Conservation (phyloP, 768 basidiomycete species). For the Auriculariales sp. region DNA sequence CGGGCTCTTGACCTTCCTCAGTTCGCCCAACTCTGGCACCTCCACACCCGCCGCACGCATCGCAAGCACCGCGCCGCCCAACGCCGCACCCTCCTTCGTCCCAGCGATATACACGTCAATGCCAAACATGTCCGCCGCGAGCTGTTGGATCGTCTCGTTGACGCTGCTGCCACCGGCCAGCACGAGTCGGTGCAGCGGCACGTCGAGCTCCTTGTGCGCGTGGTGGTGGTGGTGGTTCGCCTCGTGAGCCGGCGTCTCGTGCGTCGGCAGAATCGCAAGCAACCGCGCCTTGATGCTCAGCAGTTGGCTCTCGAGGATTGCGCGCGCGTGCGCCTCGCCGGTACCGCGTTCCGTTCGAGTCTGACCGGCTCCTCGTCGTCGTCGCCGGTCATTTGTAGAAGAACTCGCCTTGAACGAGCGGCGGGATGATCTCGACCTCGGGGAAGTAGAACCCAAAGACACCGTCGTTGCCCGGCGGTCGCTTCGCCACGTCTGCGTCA, state of each 20-base stretch:
- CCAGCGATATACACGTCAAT: constrained; percentile 58
- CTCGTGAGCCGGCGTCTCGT: constrained; percentile 24
- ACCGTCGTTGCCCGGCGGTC: constrained; percentile 43
- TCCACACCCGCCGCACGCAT: constrained; percentile 59
- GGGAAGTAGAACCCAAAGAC: constrained; percentile 67
- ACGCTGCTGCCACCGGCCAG: constrained; percentile 68
- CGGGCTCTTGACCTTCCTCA: constrained; percentile 51
- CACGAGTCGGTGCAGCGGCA: constrained; percentile 48
- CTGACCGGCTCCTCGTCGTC: constrained; percentile 14
- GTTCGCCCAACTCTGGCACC: constrained; percentile 23
- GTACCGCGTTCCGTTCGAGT: constrained; percentile 22
- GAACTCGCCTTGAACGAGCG: constrained; percentile 56
- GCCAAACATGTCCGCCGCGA: constrained; percentile 66
- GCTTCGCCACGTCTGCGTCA: constrained; percentile 45
- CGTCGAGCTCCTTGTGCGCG: neutral
- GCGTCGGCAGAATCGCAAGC: constrained; percentile 44
- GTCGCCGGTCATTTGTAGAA: constrained; percentile 29
- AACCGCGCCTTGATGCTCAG: constrained; percentile 66
- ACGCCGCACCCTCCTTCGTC: constrained; percentile 56
- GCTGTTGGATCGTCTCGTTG: constrained; percentile 56
- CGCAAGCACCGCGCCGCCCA: constrained; percentile 59
- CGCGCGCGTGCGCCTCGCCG: constrained; percentile 42
- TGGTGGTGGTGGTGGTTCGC: neutral
- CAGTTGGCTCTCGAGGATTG: constrained; percentile 75
- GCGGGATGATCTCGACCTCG: constrained; percentile 78